Evolutionary conservation across 2,329 filamentous ascomycete genomes (phyloP), one percentile per base, ranked within the genome.

Genomic region (Zalaria sp.): DNA sequence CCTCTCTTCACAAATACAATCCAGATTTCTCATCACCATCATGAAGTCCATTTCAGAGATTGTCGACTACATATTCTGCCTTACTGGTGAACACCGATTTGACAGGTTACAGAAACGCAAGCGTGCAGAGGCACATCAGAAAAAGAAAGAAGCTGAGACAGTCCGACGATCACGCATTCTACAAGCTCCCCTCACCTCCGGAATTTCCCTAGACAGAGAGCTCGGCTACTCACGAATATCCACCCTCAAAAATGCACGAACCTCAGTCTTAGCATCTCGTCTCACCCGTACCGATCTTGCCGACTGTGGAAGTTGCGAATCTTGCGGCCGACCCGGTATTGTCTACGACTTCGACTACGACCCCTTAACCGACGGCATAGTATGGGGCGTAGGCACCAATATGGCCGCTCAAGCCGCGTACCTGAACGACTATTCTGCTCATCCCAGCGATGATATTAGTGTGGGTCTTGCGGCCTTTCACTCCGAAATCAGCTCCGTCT

Each of bases 281-380:
- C 18, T 18, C 2, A 18, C 2, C 18, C 18, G 18, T 18, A 18
- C 18, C 18, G 18, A 18, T 18, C 18, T 18, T 18, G 18, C 18
- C 18, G 41, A 39, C n/a, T 37, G 36, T 7, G 39, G 42, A 25
- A 40, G 36, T 8, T 48, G 46, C 29, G 39, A 32, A 5, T 37
- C 34, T 11, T 48, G 46, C 18, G 40, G 44, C 5, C 34, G 39
- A 26, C 40, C 37, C 5, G 39, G 43, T 25, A 43, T 34, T n/a
- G 38, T 47, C 3, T 38, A 41, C 36, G 46, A 47, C 9, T 47
- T 42, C 27, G 38, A 38, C 25, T 10, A 39, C 4, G 37, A 40
- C 5, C 10, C 37, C 4, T 10, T 38, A 5, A 25, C 27, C 9
- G 35, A 38, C 28, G 29, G 40, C 2, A 34, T 45, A 4, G 4